Evolutionary conservation across 73 alveolate species (phyloP), one percentile per base, ranked within the genome.

Genomic region (Diophrys sp.): DNA sequence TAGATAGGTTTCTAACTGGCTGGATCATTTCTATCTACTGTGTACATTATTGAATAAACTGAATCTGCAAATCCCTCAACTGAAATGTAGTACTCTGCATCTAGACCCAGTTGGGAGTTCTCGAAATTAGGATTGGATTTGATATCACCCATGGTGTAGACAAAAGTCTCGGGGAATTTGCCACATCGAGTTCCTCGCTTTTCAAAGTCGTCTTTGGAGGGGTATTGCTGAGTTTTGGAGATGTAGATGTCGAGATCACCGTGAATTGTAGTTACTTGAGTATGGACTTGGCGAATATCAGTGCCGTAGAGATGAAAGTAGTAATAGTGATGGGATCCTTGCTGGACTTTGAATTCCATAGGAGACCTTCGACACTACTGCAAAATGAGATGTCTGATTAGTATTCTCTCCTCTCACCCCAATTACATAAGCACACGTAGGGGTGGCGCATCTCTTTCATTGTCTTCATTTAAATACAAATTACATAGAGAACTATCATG

Each of bases 161-260:
- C 69, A 0, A 82, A 28, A 1, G 57, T 69, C 23, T 82, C 90
- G 0, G 80, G 69, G 31, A 72, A 29, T 67, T 44, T 44, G 0
- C 90, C 82, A n/a, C 71, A 23, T 26, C 78, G 14, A 11, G 72
- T 25, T 11, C 81, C 57, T 70, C 75, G 57, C 29, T 75, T 32
- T 54, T 75, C 69, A 34, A 54, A 75, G 11, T 74, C 27, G 18
- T 74, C 57, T 73, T 62, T 25, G 29, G 44, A 27, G 14, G 78
- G 79, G 33, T 71, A 71, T 44, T 67, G 31, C 1, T 62, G 66
- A 14, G 24, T 23, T 24, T 25, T 55, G 27, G 90, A 67, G 28
- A 67, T 71, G 54, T 75, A 82, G 24, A 82, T 28, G 54, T 82
- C 82, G 29, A 85, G 78, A 68, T 82, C 85, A 18, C 90, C 90